phyloP scores from a whole-genome alignment of 2,329 filamentous ascomycete species.

The Pseudogymnoascus sp. region DNA sequence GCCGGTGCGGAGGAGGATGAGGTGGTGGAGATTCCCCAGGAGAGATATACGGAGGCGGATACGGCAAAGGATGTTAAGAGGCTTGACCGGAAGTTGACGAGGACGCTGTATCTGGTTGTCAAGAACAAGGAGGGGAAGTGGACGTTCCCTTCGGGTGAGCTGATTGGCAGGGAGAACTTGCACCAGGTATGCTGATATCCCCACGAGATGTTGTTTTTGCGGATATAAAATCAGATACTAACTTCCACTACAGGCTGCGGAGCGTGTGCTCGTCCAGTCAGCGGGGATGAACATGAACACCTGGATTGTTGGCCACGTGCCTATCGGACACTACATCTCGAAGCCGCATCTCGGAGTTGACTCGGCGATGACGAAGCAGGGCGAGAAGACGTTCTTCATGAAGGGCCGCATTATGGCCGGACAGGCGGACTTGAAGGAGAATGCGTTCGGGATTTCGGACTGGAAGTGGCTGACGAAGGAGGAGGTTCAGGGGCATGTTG shows the following conservation, averaged over 20 bases:
- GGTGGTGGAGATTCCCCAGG: constrained; percentile 60
- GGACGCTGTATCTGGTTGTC: constrained; percentile 82
- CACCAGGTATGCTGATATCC: constrained; percentile 58
- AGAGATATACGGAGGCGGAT: constrained; percentile 71
- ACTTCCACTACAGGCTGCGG: constrained; percentile 56
- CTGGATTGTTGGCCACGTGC: constrained; percentile 88
- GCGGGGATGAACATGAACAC: constrained; percentile 97
- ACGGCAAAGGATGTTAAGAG: constrained; percentile 62
- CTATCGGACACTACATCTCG: constrained; percentile 68
- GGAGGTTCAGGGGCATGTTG: constrained; percentile 64
- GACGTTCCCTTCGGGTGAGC: constrained; percentile 68
- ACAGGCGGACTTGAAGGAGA: constrained; percentile 71
- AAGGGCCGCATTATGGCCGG: constrained; percentile 95
- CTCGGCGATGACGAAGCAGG: constrained; percentile 37
- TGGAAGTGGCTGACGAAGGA: constrained; percentile 91
- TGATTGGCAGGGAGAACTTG: constrained; percentile 65
- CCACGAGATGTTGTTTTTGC: neutral
- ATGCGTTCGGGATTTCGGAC: constrained; percentile 64
- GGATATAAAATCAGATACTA: neutral
- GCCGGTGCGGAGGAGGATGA: constrained; percentile 38
- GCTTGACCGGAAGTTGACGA: constrained; percentile 68
- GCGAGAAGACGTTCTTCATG: constrained; percentile 88
- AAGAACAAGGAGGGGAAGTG: constrained; percentile 62
- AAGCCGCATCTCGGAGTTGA: constrained; percentile 41
- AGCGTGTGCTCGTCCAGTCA: constrained; percentile 65